Evolutionary conservation across 805 yeast genomes (phyloP).

Genomic region (Candida andamanensis): DNA sequence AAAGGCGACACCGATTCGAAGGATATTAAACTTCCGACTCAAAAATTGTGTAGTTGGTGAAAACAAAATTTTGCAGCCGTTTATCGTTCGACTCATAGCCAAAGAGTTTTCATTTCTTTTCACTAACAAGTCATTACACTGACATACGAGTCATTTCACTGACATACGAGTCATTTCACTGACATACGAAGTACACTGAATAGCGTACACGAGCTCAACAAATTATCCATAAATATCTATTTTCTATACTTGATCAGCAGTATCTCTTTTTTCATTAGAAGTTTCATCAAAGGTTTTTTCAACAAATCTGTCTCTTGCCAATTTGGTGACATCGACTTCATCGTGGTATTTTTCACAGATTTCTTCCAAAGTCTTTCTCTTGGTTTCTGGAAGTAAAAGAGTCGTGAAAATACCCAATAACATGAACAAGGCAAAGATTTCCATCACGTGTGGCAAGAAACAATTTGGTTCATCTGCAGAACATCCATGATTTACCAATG

Average conservation of each 20-base stretch:
- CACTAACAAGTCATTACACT: too few relatives aligned
- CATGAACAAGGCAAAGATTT: slow-evolving; percentile 90
- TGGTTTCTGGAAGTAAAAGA: slow-evolving; percentile 80
- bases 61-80: too few relatives aligned
- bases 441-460: slow-evolving; percentile 90
- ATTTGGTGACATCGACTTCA: slow-evolving; percentile 51
- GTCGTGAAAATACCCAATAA: slow-evolving; percentile 66
- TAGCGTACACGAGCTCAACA: too few relatives aligned
- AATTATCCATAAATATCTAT: too few relatives aligned
- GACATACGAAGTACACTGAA: too few relatives aligned
- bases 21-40: too few relatives aligned
- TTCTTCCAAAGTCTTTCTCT: slow-evolving; percentile 85
- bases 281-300: slow-evolving; percentile 10
- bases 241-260: slow-evolving; percentile 6
- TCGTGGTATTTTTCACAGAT: slow-evolving; percentile 77
- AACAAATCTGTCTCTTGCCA: slow-evolving; percentile 34
- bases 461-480: slow-evolving; percentile 56
- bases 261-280: slow-evolving; percentile 12
- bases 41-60: too few relatives aligned
- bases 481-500: slow-evolving; percentile 76
- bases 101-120: too few relatives aligned
- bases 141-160: too few relatives aligned
- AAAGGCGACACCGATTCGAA: too few relatives aligned
- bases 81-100: too few relatives aligned
- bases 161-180: too few relatives aligned